phyloP scores from a whole-genome alignment of 2,329 filamentous ascomycete genomes.

The Chrysoporthe cubensis region DNA sequence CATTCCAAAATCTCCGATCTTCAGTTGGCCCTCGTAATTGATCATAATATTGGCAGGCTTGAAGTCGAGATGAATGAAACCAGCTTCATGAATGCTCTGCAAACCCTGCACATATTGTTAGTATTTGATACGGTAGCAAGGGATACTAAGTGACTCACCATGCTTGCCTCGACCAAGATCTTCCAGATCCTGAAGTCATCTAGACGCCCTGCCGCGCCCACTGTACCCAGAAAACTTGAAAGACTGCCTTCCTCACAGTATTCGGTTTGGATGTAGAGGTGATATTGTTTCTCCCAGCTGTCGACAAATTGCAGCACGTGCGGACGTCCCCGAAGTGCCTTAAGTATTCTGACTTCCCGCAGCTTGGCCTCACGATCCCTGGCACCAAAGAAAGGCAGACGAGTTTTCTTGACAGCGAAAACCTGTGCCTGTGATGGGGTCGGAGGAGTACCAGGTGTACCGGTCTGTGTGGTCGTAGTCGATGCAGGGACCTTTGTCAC shows the following conservation, averaged over 20 bases:
- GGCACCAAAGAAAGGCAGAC: slow-evolving; percentile 75
- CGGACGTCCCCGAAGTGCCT: slow-evolving; percentile 76
- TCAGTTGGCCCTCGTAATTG: slow-evolving; percentile 78
- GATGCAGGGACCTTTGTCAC: slow-evolving; percentile 55
- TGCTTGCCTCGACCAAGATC: slow-evolving; percentile 82
- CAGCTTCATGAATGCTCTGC: slow-evolving; percentile 85
- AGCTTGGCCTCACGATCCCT: slow-evolving; percentile 83
- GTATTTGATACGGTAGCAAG: background rate
- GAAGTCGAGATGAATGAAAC: slow-evolving; percentile 83
- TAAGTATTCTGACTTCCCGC: slow-evolving; percentile 80
- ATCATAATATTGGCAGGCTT: slow-evolving; percentile 87
- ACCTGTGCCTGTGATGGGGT: slow-evolving; percentile 62
- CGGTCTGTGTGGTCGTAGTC: slow-evolving; percentile 46
- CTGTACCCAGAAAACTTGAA: slow-evolving; percentile 80
- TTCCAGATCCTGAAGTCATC: slow-evolving; percentile 99
- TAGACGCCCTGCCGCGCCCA: slow-evolving; percentile 81
- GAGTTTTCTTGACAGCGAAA: slow-evolving; percentile 93
- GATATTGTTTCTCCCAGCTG: slow-evolving; percentile 82
- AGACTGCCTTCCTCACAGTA: slow-evolving; percentile 94
- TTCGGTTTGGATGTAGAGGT: slow-evolving; percentile 96
- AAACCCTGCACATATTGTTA: slow-evolving; percentile 66
- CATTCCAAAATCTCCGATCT: slow-evolving; percentile 86
- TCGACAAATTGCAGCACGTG: slow-evolving; percentile 85
- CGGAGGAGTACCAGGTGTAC: slow-evolving; percentile 57
- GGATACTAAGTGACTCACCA: slow-evolving; percentile 59